phyloP scores from a whole-genome alignment of 1,284 basidiomycete genomes.

The Termitomyces sp. region DNA sequence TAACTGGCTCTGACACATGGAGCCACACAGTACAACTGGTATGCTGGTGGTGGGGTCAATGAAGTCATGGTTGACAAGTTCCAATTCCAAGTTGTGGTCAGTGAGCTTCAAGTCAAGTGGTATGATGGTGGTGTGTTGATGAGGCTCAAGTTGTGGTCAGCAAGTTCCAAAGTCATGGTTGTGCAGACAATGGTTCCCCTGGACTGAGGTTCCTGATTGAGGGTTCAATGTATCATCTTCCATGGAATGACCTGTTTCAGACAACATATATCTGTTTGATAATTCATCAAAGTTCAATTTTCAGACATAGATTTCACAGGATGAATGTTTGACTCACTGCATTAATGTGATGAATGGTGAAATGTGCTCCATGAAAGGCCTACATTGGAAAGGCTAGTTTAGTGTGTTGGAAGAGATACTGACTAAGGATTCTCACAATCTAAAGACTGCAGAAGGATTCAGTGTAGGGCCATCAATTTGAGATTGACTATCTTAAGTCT shows the following conservation, averaged over 20 bases:
- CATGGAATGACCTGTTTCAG: background rate
- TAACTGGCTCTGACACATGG: background rate
- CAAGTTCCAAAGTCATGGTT: too few species aligned
- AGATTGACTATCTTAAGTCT: background rate
- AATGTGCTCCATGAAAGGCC: background rate
- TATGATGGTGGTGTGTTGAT: too few species aligned
- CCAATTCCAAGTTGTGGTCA: too few species aligned
- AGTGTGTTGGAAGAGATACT: background rate
- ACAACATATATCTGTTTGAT: background rate
- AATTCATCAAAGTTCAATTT: background rate
- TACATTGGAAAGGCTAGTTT: background rate
- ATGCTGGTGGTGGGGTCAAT: background rate
- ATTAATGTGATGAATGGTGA: background rate
- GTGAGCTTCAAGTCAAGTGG: too few species aligned
- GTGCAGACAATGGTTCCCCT: too few species aligned
- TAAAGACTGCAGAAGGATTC: background rate
- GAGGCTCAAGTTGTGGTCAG: background rate
- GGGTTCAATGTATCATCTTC: background rate
- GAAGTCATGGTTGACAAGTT: too few species aligned
- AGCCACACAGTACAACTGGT: too few species aligned
- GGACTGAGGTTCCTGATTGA: background rate
- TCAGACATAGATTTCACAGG: background rate
- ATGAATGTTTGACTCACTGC: background rate
- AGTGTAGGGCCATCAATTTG: background rate
- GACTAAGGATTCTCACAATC: background rate